Evolutionary conservation across 2,329 filamentous ascomycete genomes (phyloP).

Genomic region (Trichoderma harzianum): DNA sequence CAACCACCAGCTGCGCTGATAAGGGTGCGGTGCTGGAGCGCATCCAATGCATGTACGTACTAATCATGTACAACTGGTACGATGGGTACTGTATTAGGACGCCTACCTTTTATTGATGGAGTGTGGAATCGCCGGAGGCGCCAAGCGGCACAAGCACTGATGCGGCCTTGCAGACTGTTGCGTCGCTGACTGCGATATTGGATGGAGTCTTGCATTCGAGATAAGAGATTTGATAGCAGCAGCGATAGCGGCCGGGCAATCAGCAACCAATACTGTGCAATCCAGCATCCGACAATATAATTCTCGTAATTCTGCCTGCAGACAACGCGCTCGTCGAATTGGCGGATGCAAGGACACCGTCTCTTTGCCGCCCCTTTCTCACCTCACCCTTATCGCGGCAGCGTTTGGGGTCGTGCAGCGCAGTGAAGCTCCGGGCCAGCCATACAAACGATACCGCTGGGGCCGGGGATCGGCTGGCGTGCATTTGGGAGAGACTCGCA

Average conservation of each 20-base stretch:
- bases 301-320: not conserved
- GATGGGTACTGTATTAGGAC: not conserved
- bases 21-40: constrained; percentile 7
- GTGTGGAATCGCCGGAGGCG: not conserved
- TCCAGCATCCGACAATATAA: not conserved
- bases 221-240: not conserved
- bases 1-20: constrained; percentile 1
- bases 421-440: not conserved
- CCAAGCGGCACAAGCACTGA: not conserved
- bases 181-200: not conserved
- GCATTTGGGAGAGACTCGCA: constrained; percentile 17
- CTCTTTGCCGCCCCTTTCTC: constrained; percentile 5
- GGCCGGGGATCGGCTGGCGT: constrained; percentile 12
- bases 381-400: constrained; percentile 3
- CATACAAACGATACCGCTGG: not conserved
- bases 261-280: not conserved
- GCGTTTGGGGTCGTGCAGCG: not conserved
- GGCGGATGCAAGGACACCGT: constrained; percentile 13
- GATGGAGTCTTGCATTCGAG: not conserved
- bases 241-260: constrained; percentile 4
- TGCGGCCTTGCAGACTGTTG: not conserved
- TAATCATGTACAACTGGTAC: not conserved
- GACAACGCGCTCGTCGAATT: not conserved
- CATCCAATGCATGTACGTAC: not conserved
- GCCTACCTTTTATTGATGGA: not conserved